A percentile compares a stretch with the other conserved stretches of the same genome.
Evolutionary conservation across 371 early-diverging fungal species (phyloP).

Genomic region (Mortierella sp.): DNA sequence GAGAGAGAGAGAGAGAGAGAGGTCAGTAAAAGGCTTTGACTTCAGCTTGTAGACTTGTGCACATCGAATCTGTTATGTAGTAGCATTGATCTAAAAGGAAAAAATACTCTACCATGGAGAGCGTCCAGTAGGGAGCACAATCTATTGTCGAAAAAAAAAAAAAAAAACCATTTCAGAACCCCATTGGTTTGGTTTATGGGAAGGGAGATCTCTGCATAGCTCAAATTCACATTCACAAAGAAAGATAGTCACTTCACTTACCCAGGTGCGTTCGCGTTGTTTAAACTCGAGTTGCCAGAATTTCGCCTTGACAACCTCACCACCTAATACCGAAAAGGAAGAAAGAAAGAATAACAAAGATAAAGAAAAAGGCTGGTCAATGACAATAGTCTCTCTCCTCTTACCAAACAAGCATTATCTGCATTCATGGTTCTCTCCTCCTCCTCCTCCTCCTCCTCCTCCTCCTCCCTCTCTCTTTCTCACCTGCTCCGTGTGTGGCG

Average conservation of each 20-base stretch:
- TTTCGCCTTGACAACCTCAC: slow-evolving; percentile 18
- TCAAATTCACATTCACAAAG: neutral
- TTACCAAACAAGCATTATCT: neutral
- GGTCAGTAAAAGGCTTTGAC: neutral
- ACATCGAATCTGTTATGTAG: neutral
- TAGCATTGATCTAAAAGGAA: neutral
- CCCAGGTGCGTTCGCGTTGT: slow-evolving; percentile 42
- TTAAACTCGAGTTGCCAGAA: slow-evolving; percentile 39
- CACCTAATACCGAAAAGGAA: slow-evolving; percentile 11
- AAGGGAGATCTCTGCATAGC: neutral
- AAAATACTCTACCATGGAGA: slow-evolving; percentile 81
- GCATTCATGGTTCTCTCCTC: neutral
- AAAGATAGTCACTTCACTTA: slow-evolving; percentile 5
- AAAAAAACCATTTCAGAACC: neutral
- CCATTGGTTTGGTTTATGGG: neutral
- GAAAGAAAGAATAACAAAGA: neutral
- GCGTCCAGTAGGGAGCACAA: slow-evolving; percentile 74
- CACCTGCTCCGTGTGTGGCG: slow-evolving; percentile 77
- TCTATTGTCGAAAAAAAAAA: slow-evolving; percentile 27
- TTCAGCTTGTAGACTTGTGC: neutral
- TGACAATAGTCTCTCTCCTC: neutral
- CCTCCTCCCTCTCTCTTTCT: slow-evolving; percentile 25
- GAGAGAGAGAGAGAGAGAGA: neutral
- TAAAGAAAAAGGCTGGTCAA: neutral
- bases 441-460: slow-evolving; percentile 18